Base-by-base conservation (phyloP, 768 basidiomycete species). In the Termitomyces sp. region DNA sequence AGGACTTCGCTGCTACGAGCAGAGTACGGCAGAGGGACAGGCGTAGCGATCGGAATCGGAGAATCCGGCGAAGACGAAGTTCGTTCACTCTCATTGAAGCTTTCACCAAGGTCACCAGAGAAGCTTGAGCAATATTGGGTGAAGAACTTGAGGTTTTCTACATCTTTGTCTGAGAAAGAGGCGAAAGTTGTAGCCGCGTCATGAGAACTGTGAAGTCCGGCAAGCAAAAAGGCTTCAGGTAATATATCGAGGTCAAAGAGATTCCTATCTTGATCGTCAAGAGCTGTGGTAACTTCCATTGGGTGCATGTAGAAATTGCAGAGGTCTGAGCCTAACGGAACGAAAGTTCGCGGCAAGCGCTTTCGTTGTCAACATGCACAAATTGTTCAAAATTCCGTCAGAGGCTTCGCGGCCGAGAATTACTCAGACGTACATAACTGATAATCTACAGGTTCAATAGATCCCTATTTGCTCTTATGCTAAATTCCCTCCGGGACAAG, bases 11-110 rank as follows among this genome's bases (percentile, higher is more conserved):
- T 65, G 54, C 68, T 69, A 30, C 68, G 68, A 28, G 66, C 67
- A 40, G 63, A 65, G 51, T 68, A 71, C 5, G 68, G 64, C 7
- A 71, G 52, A n/a, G 70, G 68, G 10, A 72, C 63, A 28, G 71
- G 71, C 14, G 70, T 66, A 3, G 61, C 66, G 30, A 72, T 70
- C n/a, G 59, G 57, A 36, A 66, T 55, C 11, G 47, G 22, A 20
- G 38, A 44, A 36, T 35, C 50, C 14, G 44, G 24, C 11, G 26
- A 32, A 1, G 52, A 38, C 32, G 24, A 16, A 22, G 5, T 41
- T 11, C 32, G 32, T 35, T 38, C 35, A 35, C n/a, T 54, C 22
- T 13, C 30, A 20, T 8, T 3, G 18, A n/a, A 11, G 33, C 13
- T 24, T 40, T 54, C 40, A n/a, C 13, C 40, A n/a, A n/a, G 38